Conservation (phyloP, 495 filamentous ascomycete genomes). For the Tuber microsphaerosporum region DNA sequence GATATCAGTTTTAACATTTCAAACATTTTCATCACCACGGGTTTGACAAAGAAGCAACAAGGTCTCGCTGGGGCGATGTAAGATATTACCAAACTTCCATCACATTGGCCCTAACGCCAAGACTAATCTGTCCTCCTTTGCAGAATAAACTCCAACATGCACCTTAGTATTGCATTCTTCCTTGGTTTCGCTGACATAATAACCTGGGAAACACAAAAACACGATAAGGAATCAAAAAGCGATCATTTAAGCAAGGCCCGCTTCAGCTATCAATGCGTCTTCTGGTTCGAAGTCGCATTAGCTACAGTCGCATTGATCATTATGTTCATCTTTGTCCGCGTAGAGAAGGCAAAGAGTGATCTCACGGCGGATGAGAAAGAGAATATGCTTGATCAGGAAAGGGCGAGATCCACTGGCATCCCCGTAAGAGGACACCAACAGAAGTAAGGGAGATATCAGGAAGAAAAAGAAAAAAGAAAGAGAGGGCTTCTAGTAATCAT, state of each 20-base stretch:
- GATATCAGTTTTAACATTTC: conserved; percentile 78
- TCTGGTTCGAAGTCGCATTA: conserved; percentile 60
- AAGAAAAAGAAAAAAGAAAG: too few species aligned
- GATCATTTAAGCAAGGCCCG: too few species aligned
- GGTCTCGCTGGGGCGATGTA: conserved; percentile 65
- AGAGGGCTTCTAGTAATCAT: too few species aligned
- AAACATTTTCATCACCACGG: conserved; percentile 77
- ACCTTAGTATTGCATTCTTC: conserved; percentile 77
- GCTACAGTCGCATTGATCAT: conserved; percentile 53
- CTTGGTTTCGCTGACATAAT: conserved; percentile 70
- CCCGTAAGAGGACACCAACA: too few species aligned
- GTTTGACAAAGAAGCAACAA: conserved; percentile 61
- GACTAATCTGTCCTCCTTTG: conserved; percentile 13
- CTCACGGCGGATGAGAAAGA: conserved; percentile 61
- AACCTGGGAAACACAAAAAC: conserved; percentile 52
- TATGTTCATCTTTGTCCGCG: conserved; percentile 56
- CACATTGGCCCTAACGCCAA: conserved; percentile 44
- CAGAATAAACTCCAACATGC: conserved; percentile 56
- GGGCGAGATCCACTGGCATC: conserved; percentile 7
- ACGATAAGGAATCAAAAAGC: too few species aligned
- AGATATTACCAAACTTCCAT: conserved; percentile 14
- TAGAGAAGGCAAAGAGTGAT: conserved; percentile 61
- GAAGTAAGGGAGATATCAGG: too few species aligned
- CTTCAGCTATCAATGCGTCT: conserved; percentile 56
- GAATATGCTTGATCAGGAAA: conserved; percentile 14